Conservation (phyloP, 2,329 filamentous ascomycete species). For the Cyphellophora attinorum region DNA sequence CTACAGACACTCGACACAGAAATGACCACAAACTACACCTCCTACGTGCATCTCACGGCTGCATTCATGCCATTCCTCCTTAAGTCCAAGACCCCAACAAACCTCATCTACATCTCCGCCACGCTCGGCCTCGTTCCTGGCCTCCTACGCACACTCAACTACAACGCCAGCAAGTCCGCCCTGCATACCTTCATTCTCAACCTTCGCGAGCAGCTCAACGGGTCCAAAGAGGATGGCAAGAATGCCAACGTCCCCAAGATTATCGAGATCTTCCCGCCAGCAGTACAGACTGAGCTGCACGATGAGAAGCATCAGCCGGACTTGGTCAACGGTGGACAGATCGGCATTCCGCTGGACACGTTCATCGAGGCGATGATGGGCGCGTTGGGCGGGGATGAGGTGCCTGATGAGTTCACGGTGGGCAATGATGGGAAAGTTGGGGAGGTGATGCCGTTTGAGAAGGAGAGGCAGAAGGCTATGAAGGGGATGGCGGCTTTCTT, state of each 20-base stretch:
- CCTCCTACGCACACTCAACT: constrained; percentile 38
- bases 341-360: constrained; percentile 45
- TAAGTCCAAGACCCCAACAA: constrained; percentile 30
- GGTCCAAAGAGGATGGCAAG: constrained; percentile 27
- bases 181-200: constrained; percentile 45
- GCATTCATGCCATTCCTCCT: constrained; percentile 39
- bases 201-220: constrained; percentile 41
- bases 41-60: constrained; percentile 39
- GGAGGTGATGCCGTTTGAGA: background rate
- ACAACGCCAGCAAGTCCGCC: constrained; percentile 47
- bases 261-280: constrained; percentile 46
- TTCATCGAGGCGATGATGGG: constrained; percentile 31
- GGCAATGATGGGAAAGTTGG: no score
- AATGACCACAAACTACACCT: constrained; percentile 41
- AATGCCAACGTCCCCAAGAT: constrained; percentile 31
- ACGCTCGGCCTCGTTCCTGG: constrained; percentile 39
- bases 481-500: background rate
- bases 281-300: constrained; percentile 49
- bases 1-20: constrained; percentile 34
- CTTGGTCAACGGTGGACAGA: constrained; percentile 36
- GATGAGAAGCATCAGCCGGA: constrained; percentile 47
- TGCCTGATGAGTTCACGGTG: background rate
- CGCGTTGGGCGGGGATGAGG: background rate
- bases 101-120: constrained; percentile 40
- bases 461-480: background rate